Base-by-base conservation (phyloP, 495 filamentous ascomycete genomes). In the Cladorrhinum samala region DNA sequence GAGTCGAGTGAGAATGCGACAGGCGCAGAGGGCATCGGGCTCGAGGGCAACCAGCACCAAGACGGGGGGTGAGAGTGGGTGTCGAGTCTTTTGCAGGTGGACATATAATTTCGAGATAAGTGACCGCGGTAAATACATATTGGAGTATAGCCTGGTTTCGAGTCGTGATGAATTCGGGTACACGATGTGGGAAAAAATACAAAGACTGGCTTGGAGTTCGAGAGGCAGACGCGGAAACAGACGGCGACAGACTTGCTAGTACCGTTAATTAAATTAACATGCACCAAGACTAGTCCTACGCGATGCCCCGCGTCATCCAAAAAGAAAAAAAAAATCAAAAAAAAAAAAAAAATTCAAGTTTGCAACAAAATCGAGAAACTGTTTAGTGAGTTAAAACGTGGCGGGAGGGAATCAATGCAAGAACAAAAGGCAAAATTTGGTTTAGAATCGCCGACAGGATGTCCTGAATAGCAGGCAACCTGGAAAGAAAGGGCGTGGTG, bases 31-130 rank as follows among this genome's bases (percentile, higher is more conserved):
- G 47, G 92, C 87, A 75, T 98, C 93, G 42, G 92, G 89, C 66
- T 96, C 93, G 63, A 97, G 85, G 25, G 91, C 88, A 54, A 89
- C 90, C 45, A 98, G 84, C 51, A 98, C 82, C n/a, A 97, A 78
- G 55, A 97, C 88, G 3, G 89, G 89, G 37, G 91, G 86, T 3
- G 89, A 91, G 20, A 90, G 81, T 7, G 89, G 82, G 65, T 93
- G 87, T 51, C 89, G 84, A 24, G 85, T 84, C 61, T 78, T 79
- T 65, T 91, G 80, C 43, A 97, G 84, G 69, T 95, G 85, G 49
- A 80, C 76, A 79, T 98, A 97, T 60, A 96, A 84, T 58, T 91
- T 89, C 36, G 88, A 85, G 67, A 98, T 85, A 52, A 93, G 83
- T 56, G 78, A 75, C 60, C 94, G 89, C 57, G 93, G 93, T 49